Evolutionary conservation across 2,329 filamentous ascomycete genomes (phyloP), one percentile per base, ranked within the genome.

Genomic region (Fragosphaeria purpurea): DNA sequence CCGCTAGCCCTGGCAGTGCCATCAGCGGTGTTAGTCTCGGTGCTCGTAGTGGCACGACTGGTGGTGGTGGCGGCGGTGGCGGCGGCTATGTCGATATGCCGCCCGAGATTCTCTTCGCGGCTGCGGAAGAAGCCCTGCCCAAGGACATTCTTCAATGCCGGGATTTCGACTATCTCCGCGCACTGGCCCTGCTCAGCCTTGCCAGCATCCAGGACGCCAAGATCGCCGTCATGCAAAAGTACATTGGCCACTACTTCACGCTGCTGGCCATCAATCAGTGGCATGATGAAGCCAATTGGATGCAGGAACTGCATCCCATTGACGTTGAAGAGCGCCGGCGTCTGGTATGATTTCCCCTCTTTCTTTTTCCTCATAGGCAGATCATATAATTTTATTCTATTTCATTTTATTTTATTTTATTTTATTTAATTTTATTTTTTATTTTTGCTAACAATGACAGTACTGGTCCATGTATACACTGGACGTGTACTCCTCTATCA

Each of bases 401-500:
- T 22, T 37, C 35, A 11, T 37, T 37, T 37, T 51, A 11, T 34
- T 11, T 35, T 30, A 30, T 7, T 11, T 11, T 37, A 12, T 30
- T 4, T 12, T 10, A 11, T 34, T 11, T 35, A n/a, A 30, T 7
- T 11, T 11, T 37, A 12, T 30, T 4, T 12, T 10, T 7, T 41
- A n/a, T 46, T 6, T 10, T n/a, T 41, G 7, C 32, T 44, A 37
- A 37, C 33, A 9, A 4, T 50, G 46, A 3, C 52, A 73, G 68
- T 74, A 72, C 56, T 80, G 77, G 77, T 75, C 74, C 39, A 76
- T 75, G 50, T 80, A 80, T 57, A 75, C 72, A 7, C 62, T 80
- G 2, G 77, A 80, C 50, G 67, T 80, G 4, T 77, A 73, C 59
- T 67, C 71, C 0, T 70, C 73, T 4, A 70, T 77, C 40, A 73